Percentiles rank a stretch among this genome's conserved stretches.
Evolutionary conservation across 2,329 filamentous ascomycete species (phyloP).

Genomic region (Diaporthe velutina): DNA sequence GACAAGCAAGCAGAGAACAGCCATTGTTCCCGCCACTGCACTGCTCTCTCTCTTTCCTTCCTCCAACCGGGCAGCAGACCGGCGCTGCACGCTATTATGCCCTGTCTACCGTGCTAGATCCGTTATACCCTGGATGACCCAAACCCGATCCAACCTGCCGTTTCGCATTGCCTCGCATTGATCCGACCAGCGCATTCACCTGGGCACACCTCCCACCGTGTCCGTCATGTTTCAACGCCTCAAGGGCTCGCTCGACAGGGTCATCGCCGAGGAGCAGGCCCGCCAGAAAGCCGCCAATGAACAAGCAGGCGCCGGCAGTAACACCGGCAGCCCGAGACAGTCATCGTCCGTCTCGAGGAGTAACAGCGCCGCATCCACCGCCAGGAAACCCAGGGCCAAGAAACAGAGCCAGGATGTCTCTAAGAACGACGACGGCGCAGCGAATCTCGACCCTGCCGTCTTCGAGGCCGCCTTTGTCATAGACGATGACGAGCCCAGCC

Average conservation of each 20-base stretch:
- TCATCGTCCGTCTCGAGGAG: slow-evolving; percentile 57
- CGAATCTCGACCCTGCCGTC: slow-evolving; percentile 84
- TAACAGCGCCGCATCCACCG: slow-evolving; percentile 49
- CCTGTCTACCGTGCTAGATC: not conserved
- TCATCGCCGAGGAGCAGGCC: slow-evolving; percentile 92
- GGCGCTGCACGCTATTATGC: slow-evolving; percentile 25
- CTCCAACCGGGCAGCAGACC: slow-evolving; percentile 5
- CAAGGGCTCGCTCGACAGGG: slow-evolving; percentile 86
- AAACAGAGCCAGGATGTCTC: slow-evolving; percentile 54
- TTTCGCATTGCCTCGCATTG: not conserved
- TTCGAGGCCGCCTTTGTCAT: slow-evolving; percentile 90
- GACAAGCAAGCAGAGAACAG: not conserved
- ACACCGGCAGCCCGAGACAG: slow-evolving; percentile 51
- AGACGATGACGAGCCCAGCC: slow-evolving; percentile 78
- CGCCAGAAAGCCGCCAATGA: slow-evolving; percentile 72
- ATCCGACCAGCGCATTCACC: not conserved
- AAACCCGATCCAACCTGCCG: not conserved
- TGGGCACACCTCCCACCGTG: not conserved
- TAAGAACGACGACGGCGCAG: slow-evolving; percentile 52
- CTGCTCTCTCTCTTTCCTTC: not conserved
- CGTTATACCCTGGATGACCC: not conserved
- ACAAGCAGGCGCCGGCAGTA: slow-evolving; percentile 47
- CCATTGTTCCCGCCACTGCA: not conserved
- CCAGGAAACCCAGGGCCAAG: slow-evolving; percentile 54
- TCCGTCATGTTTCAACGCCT: slow-evolving; percentile 69